Base-by-base conservation (phyloP, 1,284 basidiomycete genomes). In the Cryptococcus maquisensis region DNA sequence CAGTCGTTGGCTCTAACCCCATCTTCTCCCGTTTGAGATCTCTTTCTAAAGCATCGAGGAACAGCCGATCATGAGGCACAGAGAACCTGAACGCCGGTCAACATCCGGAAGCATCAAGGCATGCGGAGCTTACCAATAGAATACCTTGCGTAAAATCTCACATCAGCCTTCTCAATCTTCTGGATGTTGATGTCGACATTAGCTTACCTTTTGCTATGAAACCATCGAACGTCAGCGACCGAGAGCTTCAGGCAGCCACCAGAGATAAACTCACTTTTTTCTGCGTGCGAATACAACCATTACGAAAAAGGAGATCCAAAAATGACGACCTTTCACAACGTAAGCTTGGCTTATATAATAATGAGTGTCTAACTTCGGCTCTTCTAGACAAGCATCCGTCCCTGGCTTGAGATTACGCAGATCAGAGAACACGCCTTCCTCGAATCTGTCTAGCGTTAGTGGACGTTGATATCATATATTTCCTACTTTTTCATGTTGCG, bases 1-100 rank as follows among this genome's bases (percentile, higher is more conserved):
- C 76, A 2, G 90, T 93, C 2, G 91, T 93, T 0, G 90, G 82
- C 67, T 91, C 88, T 48, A 84, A 79, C 0, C 88, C 86, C 79
- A 87, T 86, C 77, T 92, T 94, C 74, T 94, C 90, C 41, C 91
- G 83, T 78, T 94, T 94, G 53, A 94, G 82, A 72, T 95, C 91
- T 48, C 91, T 86, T 73, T 95, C 91, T 39, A 95, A 82, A 24
- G 91, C 91, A 69, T 95, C 91, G 48, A 95, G 83, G 79, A 95
- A 94, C 49, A 95, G 84, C n/a, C 91, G 86, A 74, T 95, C 91
- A 61, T 95, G 91, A 3, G 90, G 90, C 12, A 95, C 91, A 2
- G 84, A 86, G 74, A 84, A 86, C 84, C 84, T 85, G 67, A 28
- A 4, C 21, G 28, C 15, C 23, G 38, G 16, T 37, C 24, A 21